Percentiles rank a stretch among this genome's conserved stretches.
phyloP scores from a whole-genome alignment of 352 stramenopile species.

The Thalassiosira mediterranea region DNA sequence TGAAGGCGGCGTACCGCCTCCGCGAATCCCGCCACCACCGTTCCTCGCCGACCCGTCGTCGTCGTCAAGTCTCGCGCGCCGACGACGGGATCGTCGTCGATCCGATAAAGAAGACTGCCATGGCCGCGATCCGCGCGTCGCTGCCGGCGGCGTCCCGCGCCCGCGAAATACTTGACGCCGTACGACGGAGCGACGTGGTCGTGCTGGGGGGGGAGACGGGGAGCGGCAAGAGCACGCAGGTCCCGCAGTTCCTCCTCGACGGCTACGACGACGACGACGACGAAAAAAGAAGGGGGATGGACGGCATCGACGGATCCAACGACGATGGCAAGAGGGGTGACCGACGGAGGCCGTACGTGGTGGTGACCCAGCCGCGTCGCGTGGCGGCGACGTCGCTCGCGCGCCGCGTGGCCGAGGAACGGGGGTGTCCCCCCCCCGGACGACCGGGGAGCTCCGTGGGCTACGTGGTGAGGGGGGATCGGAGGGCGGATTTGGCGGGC shows the following conservation, averaged over 20 bases:
- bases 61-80: constrained; percentile 8
- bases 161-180: constrained; percentile 43
- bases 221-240: constrained; percentile 65
- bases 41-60: too few relatives aligned
- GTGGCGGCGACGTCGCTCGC: constrained; percentile 92
- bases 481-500: constrained; percentile 66
- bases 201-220: constrained; percentile 63
- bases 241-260: constrained; percentile 66
- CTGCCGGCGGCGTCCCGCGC: constrained; percentile 48
- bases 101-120: background rate
- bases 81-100: constrained; percentile 28
- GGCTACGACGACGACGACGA: constrained; percentile 2
- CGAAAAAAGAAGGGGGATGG: constrained; percentile 1
- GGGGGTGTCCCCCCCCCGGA: constrained; percentile 65
- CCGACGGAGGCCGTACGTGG: constrained; percentile 76
- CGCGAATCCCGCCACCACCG: constrained; percentile 3
- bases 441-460: constrained; percentile 80
- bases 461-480: constrained; percentile 91
- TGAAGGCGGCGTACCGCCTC: constrained; percentile 55
- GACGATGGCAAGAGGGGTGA: background rate
- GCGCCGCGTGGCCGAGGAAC: constrained; percentile 90
- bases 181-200: constrained; percentile 45
- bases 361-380: constrained; percentile 92
- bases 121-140: constrained; percentile 1
- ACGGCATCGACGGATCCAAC: background rate